Conservation (phyloP, 345 rosid genomes). For the Corymbia maculata region DNA sequence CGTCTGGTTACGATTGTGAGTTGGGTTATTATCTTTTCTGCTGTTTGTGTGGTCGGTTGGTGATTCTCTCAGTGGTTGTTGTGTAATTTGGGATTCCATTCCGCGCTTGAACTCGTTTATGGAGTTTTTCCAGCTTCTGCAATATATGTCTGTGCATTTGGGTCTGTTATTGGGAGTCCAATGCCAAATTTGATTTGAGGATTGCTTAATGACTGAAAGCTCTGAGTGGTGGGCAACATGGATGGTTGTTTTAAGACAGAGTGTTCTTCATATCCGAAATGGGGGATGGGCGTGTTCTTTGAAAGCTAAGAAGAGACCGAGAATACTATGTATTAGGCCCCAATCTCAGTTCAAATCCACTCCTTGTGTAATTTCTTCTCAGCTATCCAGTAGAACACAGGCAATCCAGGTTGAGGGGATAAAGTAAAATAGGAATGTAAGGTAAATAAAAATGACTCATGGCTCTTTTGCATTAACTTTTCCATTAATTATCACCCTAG, state of each 20-base stretch:
- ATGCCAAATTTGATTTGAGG: not conserved
- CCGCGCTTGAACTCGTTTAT: not conserved
- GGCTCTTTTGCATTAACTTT: not conserved
- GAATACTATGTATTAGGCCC: not conserved
- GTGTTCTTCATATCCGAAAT: not conserved
- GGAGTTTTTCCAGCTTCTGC: not conserved
- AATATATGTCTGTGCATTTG: not conserved
- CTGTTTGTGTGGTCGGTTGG: not conserved
- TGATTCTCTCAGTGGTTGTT: not conserved
- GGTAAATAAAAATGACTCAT: not conserved
- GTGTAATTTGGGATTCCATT: not conserved
- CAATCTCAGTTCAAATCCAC: not conserved
- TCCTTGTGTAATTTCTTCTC: not conserved
- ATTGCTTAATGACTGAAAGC: not conserved
- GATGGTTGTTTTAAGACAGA: not conserved
- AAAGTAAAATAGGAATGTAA: not conserved
- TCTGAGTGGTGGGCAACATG: not conserved
- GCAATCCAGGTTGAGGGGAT: not conserved
- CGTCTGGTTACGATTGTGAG: conserved; percentile 70
- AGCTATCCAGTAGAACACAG: not conserved
- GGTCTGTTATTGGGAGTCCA: not conserved
- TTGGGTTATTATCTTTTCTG: not conserved
- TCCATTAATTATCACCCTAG: not conserved
- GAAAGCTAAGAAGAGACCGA: not conserved
- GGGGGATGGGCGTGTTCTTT: not conserved